phyloP scores from a whole-genome alignment of 164 flowering plant genomes.

The Aristolochia californica region DNA sequence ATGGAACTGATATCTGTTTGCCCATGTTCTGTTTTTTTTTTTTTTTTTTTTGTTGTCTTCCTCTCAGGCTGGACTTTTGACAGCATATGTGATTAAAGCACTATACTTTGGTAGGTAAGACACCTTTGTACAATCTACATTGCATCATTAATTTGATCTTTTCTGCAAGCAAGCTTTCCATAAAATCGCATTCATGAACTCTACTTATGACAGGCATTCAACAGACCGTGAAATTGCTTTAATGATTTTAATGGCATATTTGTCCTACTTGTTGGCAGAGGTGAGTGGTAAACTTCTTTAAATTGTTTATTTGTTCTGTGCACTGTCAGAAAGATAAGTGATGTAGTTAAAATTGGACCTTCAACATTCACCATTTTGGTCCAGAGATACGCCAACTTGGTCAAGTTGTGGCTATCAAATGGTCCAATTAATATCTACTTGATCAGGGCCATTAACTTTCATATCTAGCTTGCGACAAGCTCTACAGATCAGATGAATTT shows the following conservation, averaged over 20 bases:
- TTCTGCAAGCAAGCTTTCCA: too few species aligned
- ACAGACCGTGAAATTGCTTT: slow-evolving; percentile 71
- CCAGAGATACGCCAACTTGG: too few species aligned
- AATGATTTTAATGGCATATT: slow-evolving; percentile 76
- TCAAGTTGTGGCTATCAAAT: too few species aligned
- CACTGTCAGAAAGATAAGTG: background rate
- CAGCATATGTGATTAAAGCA: slow-evolving; percentile 52
- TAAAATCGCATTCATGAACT: too few species aligned
- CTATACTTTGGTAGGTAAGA: slow-evolving; percentile 69
- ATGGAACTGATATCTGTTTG: background rate
- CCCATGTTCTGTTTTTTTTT: background rate
- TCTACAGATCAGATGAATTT: too few species aligned
- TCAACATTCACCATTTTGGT: too few species aligned
- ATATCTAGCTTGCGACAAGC: too few species aligned
- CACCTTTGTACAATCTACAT: background rate
- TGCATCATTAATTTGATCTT: background rate
- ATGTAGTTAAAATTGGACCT: background rate
- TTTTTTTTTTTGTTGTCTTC: background rate
- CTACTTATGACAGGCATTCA: slow-evolving; percentile 52
- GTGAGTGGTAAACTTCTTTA: slow-evolving; percentile 19
- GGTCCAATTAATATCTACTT: too few species aligned
- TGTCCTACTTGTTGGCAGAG: slow-evolving; percentile 92
- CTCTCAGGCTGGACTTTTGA: slow-evolving; percentile 65
- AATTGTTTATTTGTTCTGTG: background rate
- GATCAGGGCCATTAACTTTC: too few species aligned